A percentile compares a stretch with the other conserved stretches of the same genome.
Evolutionary conservation across 2,329 filamentous ascomycete genomes (phyloP).

Genomic region (Cyphellophora europaea): DNA sequence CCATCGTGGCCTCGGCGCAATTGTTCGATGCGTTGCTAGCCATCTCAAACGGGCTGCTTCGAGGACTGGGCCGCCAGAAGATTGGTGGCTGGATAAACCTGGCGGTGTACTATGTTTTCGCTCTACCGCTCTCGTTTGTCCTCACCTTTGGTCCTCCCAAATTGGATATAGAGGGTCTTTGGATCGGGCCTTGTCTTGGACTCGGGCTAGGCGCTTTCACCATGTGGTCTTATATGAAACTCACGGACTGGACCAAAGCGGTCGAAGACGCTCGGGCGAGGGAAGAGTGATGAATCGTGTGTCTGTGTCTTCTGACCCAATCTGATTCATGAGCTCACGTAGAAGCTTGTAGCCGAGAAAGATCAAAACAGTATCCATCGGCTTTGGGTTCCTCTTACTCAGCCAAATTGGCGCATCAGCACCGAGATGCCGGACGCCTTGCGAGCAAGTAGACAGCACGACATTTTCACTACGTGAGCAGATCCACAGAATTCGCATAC

Average conservation of each 20-base stretch:
- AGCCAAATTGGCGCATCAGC: no score
- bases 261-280: conserved; percentile 38
- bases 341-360: no score
- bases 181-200: conserved; percentile 53
- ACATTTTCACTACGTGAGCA: no score
- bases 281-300: conserved; percentile 17
- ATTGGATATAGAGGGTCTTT: conserved; percentile 65
- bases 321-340: no score
- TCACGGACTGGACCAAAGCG: conserved; percentile 40
- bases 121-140: conserved; percentile 63
- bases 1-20: conserved; percentile 69
- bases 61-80: conserved; percentile 70
- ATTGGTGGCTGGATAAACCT: conserved; percentile 75
- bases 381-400: no score
- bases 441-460: no score
- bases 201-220: conserved; percentile 66
- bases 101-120: conserved; percentile 67
- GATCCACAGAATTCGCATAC: no score
- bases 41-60: conserved; percentile 64
- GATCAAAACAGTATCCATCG: no score
- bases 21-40: conserved; percentile 66
- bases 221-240: conserved; percentile 59
- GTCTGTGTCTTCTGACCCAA: no score
- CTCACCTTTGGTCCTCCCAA: conserved; percentile 56
- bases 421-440: no score